These are phyloP conservation scores for Akanthomyces uredinophilus DNA, from an alignment of 2,329 filamentous ascomycete genomes.

Conservation along the genomic window DNA sequence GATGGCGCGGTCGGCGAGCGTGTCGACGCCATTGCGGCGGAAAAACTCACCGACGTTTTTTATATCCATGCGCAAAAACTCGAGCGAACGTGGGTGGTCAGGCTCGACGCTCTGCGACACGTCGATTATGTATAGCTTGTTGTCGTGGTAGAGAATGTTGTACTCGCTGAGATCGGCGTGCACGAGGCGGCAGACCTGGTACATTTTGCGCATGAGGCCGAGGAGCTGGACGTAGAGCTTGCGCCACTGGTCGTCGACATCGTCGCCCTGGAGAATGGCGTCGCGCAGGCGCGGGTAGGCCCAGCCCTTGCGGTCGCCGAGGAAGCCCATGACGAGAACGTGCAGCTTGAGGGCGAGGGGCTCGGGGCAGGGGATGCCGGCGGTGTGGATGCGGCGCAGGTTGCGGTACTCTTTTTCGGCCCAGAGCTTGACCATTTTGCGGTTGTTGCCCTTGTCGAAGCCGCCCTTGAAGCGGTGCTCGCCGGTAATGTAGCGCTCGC, in stretches of 20 bases:
- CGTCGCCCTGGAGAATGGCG: conserved; percentile 65
- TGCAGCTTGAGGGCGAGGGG: conserved; percentile 87
- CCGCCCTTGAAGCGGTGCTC: conserved; percentile 88
- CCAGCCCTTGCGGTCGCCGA: conserved; percentile 81
- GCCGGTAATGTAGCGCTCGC: conserved; percentile 90
- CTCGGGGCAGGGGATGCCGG: conserved; percentile 86
- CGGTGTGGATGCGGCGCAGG: conserved; percentile 73
- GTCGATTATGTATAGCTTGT: conserved; percentile 87
- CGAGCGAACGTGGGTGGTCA: conserved; percentile 85
- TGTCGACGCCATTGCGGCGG: conserved; percentile 75
- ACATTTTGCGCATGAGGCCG: conserved; percentile 85
- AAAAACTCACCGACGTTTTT: conserved; percentile 97
- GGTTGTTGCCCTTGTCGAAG: conserved; percentile 90
- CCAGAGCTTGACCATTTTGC: conserved; percentile 98
- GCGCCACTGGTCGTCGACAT: conserved; percentile 68
- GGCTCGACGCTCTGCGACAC: conserved; percentile 97
- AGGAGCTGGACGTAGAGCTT: conserved; percentile 77
- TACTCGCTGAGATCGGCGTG: conserved; percentile 98
- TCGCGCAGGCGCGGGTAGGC: conserved; percentile 87
- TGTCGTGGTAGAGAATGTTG: conserved; percentile 86
- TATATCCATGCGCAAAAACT: conserved; percentile 97
- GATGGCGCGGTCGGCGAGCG: conserved; percentile 69
- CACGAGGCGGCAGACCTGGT: conserved; percentile 85
- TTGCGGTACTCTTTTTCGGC: conserved; percentile 98
- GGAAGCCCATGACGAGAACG: conserved; percentile 89